phyloP scores from a whole-genome alignment of 768 basidiomycete species.

The Astraeus odoratus region DNA sequence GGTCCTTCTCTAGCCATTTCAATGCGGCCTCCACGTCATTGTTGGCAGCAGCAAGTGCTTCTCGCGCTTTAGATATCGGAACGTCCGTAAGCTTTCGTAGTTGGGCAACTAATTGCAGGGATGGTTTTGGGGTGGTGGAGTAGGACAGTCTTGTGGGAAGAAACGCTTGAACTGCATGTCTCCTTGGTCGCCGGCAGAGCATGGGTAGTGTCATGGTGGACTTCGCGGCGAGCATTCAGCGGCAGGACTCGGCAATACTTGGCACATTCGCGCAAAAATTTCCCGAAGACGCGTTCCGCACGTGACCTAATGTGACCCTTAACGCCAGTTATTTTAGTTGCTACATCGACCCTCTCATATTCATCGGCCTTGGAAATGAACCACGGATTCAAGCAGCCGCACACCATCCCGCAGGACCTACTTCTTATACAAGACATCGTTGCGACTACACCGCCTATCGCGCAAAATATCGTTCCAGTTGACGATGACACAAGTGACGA shows the following conservation, averaged over 20 bases:
- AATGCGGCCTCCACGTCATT: constrained; percentile 72
- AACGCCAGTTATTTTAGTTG: no score
- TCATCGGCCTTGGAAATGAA: constrained; percentile 15
- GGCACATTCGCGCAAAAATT: no score
- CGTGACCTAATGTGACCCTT: constrained; percentile 15
- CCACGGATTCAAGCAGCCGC: constrained; percentile 51
- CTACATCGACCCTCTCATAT: no score
- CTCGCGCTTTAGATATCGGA: constrained; percentile 81
- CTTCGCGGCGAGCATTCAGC: no score
- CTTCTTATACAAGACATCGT: constrained; percentile 66
- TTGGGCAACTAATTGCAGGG: constrained; percentile 75
- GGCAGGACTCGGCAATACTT: no score
- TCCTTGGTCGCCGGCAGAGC: constrained; percentile 3
- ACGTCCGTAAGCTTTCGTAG: constrained; percentile 77
- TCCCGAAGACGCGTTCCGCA: no score
- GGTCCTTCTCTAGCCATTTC: constrained; percentile 75
- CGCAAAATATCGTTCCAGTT: constrained; percentile 1
- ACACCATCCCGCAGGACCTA: constrained; percentile 63
- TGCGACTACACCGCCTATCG: constrained; percentile 26
- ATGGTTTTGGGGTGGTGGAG: constrained; percentile 52
- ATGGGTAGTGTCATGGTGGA: constrained; percentile 12
- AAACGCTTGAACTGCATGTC: background rate
- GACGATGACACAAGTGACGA: constrained; percentile 25
- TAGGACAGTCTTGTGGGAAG: constrained; percentile 27
- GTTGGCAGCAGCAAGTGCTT: constrained; percentile 70